These are phyloP conservation scores for Neofusicoccum umdonicola DNA, from an alignment of 2,329 filamentous ascomycete genomes.

Conservation along the genomic window DNA sequence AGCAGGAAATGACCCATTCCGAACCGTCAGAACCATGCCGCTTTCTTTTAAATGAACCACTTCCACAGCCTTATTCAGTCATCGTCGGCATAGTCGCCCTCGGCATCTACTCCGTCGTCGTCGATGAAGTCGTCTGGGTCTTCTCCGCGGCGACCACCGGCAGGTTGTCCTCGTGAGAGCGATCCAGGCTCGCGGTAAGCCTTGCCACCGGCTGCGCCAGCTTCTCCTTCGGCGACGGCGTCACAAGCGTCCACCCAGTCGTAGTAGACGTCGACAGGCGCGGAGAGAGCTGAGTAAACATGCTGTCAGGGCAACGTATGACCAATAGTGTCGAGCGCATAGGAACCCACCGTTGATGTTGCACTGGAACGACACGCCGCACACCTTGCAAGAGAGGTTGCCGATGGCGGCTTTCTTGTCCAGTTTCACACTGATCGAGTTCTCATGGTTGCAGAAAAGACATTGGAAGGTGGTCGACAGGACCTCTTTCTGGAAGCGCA, in stretches of 20 bases:
- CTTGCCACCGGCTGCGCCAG: conserved; percentile 31
- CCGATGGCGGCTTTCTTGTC: conserved; percentile 91
- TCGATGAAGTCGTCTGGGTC: conserved; percentile 34
- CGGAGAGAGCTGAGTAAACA: conserved; percentile 69
- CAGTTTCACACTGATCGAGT: conserved; percentile 83
- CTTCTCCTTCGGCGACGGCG: conserved; percentile 63
- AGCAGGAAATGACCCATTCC: neutral
- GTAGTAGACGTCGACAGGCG: conserved; percentile 90
- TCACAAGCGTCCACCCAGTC: conserved; percentile 98
- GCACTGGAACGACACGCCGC: conserved; percentile 90
- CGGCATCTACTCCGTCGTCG: conserved; percentile 38
- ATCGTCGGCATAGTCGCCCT: conserved; percentile 36
- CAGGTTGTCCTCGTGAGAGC: neutral
- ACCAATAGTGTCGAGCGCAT: neutral
- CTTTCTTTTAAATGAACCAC: conserved; percentile 15
- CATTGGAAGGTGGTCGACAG: conserved; percentile 87
- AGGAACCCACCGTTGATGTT: conserved; percentile 75
- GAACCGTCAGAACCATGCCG: neutral
- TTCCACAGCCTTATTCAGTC: neutral
- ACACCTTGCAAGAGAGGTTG: conserved; percentile 84
- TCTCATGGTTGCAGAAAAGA: conserved; percentile 98
- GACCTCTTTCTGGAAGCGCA: conserved; percentile 53
- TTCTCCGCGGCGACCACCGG: neutral
- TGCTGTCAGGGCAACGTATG: neutral
- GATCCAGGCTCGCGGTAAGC: conserved; percentile 9